Evolutionary conservation across 768 basidiomycete genomes (phyloP).

Genomic region (Lactarius hengduanensis): DNA sequence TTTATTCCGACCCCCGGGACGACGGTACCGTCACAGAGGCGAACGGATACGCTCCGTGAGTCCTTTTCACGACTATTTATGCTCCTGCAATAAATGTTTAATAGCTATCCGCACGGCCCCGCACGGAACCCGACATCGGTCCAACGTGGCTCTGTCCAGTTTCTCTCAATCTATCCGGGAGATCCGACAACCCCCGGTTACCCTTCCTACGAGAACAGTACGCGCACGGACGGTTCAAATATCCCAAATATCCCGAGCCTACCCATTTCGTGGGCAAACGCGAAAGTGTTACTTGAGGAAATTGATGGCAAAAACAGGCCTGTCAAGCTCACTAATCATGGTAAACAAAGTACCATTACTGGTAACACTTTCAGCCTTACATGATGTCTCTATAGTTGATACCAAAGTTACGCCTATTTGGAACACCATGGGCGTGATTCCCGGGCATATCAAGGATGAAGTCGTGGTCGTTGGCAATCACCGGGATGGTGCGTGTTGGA

Average conservation of each 20-base stretch:
- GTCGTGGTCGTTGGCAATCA: conserved; percentile 87
- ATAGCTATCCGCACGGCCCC: conserved; percentile 77
- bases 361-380: not conserved
- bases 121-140: conserved; percentile 83
- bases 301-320: conserved; percentile 45
- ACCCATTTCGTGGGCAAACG: conserved; percentile 89
- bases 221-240: conserved; percentile 57
- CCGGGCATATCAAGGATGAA: conserved; percentile 81
- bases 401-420: conserved; percentile 83
- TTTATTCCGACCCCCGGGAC: conserved; percentile 85
- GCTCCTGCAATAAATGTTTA: conserved; percentile 4
- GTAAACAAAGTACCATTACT: conserved; percentile 32
- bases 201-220: conserved; percentile 82
- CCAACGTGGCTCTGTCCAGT: conserved; percentile 82
- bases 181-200: conserved; percentile 87
- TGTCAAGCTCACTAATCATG: conserved; percentile 59
- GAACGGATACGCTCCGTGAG: conserved; percentile 68
- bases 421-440: conserved; percentile 84
- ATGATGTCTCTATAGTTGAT: conserved; percentile 49
- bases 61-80: conserved; percentile 3
- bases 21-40: conserved; percentile 74
- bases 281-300: conserved; percentile 53
- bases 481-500: conserved; percentile 65
- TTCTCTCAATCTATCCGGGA: conserved; percentile 55
- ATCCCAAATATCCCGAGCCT: conserved; percentile 79